Evolutionary conservation across 2,329 filamentous ascomycete genomes (phyloP), one percentile per base, ranked within the genome.

Genomic region (Moelleriella libera): DNA sequence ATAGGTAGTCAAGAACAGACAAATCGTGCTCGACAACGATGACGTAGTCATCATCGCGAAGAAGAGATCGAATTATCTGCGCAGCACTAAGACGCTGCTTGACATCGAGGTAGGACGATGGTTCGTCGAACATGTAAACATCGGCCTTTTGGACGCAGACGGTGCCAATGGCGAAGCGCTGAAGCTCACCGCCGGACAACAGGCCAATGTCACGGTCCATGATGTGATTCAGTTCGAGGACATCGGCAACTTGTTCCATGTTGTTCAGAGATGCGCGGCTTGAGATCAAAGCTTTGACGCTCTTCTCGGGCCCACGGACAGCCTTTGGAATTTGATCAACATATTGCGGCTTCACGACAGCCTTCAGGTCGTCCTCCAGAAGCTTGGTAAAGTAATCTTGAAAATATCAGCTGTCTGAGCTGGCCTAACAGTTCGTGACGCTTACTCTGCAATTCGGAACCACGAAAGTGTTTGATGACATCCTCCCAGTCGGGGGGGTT

Each of bases 71-170:
- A 59, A 98, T 97, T 57, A 94, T 86, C 57, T 84, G 80, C 58
- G 88, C 90, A 53, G 94, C 92, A 56, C 84, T 85, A 56, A 98
- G 74, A 82, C 92, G 86, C 70, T 98, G 92, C 78, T 97, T 97
- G 63, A 98, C 92, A 84, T 98, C 94, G 49, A 98, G 79, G 68
- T 96, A 98, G 39, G 92, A 98, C 41, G 90, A 97, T 14, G 94
- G 94, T 72, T 98, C 92, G 67, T 98, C 92, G 60, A 98, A 98
- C 92, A 98, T 97, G 76, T 98, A 98, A 9, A 94, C 88, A 65
- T 98, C 92, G 56, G 90, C 90, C 60, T 94, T 82, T 66, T 97
- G 90, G 28, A 97, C 89, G 60, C 89, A 95, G 53, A 95, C 88
- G 46, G 90, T 86, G 60, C 86, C 92, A 57, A 98, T 96, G 58